Evolutionary conservation across 2,329 filamentous ascomycete species (phyloP).

Genomic region (Penicillium sp.): DNA sequence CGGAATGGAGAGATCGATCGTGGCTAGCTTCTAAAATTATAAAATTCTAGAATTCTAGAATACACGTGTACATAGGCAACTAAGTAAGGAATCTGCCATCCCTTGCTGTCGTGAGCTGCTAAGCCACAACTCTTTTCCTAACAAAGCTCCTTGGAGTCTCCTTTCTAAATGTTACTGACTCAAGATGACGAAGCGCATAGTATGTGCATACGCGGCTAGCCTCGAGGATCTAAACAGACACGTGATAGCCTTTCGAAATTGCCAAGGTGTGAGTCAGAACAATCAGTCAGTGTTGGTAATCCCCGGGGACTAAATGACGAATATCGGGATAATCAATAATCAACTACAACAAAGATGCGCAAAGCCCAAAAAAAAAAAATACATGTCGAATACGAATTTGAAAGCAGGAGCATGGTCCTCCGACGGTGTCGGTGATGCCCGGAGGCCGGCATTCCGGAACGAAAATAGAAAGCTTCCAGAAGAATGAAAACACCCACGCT

Average conservation of each 20-base stretch:
- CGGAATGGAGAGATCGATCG: background rate
- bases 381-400: background rate
- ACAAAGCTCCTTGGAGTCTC: background rate
- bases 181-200: slow-evolving; percentile 2
- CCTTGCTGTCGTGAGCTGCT: background rate
- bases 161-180: background rate
- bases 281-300: background rate
- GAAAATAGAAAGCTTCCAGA: slow-evolving; percentile 18
- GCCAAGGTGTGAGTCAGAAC: slow-evolving; percentile 3
- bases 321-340: background rate
- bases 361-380: background rate
- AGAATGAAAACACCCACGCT: background rate
- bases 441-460: slow-evolving; percentile 9
- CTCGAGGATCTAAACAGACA: background rate
- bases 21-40: background rate
- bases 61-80: background rate
- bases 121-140: background rate
- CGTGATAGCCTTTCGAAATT: background rate
- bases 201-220: background rate
- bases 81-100: background rate
- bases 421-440: slow-evolving; percentile 3
- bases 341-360: background rate
- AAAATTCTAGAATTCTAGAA: background rate
- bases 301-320: background rate
- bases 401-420: slow-evolving; percentile 1